These are phyloP conservation scores for Mycosphaerelloides madeirae DNA, from an alignment of 2,329 filamentous ascomycete genomes.

Conservation along the genomic window DNA sequence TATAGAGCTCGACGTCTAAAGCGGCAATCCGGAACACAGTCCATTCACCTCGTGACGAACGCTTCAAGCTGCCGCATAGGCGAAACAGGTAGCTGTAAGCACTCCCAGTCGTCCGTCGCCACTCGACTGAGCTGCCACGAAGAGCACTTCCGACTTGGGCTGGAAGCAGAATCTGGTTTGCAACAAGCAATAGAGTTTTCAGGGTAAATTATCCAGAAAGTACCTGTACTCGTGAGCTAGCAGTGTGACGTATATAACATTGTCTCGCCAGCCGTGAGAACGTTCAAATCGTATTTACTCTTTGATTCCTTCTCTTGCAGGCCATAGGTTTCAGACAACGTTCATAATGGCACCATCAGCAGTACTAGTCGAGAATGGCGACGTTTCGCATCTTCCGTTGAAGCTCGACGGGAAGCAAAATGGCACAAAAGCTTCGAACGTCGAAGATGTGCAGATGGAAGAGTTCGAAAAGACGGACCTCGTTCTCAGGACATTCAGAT, in stretches of 20 bases:
- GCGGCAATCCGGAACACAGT: not conserved
- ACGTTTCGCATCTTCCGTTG: slow-evolving; percentile 25
- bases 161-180: no score
- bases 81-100: not conserved
- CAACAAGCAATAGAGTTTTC: slow-evolving; percentile 11
- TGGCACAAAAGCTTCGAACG: slow-evolving; percentile 10
- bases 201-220: no score
- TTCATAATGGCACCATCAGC: slow-evolving; percentile 25
- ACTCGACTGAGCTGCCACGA: not conserved
- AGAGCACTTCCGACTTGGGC: not conserved
- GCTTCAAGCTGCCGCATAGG: not conserved
- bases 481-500: slow-evolving; percentile 57
- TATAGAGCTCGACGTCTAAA: not conserved
- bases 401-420: slow-evolving; percentile 24
- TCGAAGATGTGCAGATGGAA: slow-evolving; percentile 26
- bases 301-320: no score
- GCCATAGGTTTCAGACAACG: no score
- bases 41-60: slow-evolving; percentile 2
- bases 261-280: no score
- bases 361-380: slow-evolving; percentile 16
- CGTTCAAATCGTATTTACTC: no score
- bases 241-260: slow-evolving; percentile 16
- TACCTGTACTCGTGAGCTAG: no score
- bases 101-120: not conserved
- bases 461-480: slow-evolving; percentile 36